A percentile compares a stretch with the other conserved stretches of the same genome.
Conservation (phyloP, 2,329 filamentous ascomycete genomes). For the Beauveria pseudobassiana region DNA sequence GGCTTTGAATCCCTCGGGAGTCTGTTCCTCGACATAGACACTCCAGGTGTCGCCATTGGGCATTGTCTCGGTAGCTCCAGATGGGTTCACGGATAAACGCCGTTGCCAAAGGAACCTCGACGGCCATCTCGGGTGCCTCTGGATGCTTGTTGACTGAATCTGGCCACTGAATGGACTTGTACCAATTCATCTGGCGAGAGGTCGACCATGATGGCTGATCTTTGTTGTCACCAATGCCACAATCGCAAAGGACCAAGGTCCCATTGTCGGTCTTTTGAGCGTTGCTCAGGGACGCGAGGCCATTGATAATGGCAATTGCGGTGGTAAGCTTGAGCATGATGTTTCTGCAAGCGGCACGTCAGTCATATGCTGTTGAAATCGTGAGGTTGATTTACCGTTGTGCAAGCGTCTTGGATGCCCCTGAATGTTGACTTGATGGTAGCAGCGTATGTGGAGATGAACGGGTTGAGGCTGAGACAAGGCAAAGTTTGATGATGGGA, state of each 20-base stretch:
- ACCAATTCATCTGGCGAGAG: slow-evolving; percentile 38
- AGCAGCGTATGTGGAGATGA: not conserved
- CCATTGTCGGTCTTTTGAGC: slow-evolving; percentile 25
- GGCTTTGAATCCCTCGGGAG: slow-evolving; percentile 32
- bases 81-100: slow-evolving; percentile 31
- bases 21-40: slow-evolving; percentile 33
- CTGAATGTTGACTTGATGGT: not conserved
- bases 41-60: slow-evolving; percentile 34
- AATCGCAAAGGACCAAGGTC: slow-evolving; percentile 34
- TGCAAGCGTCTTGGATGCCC: not conserved
- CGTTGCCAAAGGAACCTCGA: slow-evolving; percentile 30
- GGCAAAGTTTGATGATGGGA: too few relatives aligned
- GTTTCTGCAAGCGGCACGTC: not conserved
- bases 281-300: slow-evolving; percentile 10
- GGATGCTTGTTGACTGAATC: slow-evolving; percentile 27
- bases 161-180: slow-evolving; percentile 31
- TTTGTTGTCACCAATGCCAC: slow-evolving; percentile 35
- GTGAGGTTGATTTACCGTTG: not conserved
- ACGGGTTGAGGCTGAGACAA: not conserved
- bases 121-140: slow-evolving; percentile 29
- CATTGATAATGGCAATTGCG: slow-evolving; percentile 5
- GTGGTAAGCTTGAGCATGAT: slow-evolving; percentile 16
- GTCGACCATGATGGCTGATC: slow-evolving; percentile 33
- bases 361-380: not conserved
- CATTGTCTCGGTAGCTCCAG: slow-evolving; percentile 30